Percentiles rank a stretch among this genome's conserved stretches.
Evolutionary conservation across 768 basidiomycete genomes (phyloP).

Genomic region (Hygrophorus pudorinus): DNA sequence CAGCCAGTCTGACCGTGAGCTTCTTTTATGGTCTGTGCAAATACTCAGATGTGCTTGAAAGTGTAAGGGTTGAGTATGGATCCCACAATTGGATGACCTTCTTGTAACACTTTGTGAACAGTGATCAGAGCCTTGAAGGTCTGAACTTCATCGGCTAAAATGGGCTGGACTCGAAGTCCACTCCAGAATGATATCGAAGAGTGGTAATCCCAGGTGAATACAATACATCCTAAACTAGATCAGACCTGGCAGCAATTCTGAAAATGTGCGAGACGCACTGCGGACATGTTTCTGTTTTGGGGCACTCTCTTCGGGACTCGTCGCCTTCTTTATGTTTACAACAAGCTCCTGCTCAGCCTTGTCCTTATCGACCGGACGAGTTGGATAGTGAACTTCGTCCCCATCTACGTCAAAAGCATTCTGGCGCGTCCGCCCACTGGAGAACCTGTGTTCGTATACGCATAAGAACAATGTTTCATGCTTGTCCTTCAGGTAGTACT

Average conservation of each 20-base stretch:
- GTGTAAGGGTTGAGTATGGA: neutral
- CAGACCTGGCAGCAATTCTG: slow-evolving; percentile 5
- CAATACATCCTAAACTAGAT: slow-evolving; percentile 72
- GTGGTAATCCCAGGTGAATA: slow-evolving; percentile 99
- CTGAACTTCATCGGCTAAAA: slow-evolving; percentile 93
- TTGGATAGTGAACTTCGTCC: slow-evolving; percentile 87
- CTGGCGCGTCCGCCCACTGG: slow-evolving; percentile 23
- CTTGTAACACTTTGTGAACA: slow-evolving; percentile 96
- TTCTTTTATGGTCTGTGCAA: slow-evolving; percentile 83
- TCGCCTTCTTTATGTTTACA: slow-evolving; percentile 97
- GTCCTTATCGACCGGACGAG: slow-evolving; percentile 96
- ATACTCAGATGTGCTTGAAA: slow-evolving; percentile 5
- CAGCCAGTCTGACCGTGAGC: slow-evolving; percentile 95
- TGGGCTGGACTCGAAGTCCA: slow-evolving; percentile 91
- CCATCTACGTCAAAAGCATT: slow-evolving; percentile 54
- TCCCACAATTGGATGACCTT: slow-evolving; percentile 87
- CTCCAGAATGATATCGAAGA: slow-evolving; percentile 98
- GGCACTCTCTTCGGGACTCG: slow-evolving; percentile 87
- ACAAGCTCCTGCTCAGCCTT: slow-evolving; percentile 93
- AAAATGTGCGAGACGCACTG: slow-evolving; percentile 45
- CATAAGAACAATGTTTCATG: neutral
- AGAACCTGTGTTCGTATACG: slow-evolving; percentile 25
- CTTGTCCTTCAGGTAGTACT: neutral
- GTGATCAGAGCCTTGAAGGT: slow-evolving; percentile 98
- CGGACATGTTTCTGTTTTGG: slow-evolving; percentile 99